A percentile compares a stretch with the other conserved stretches of the same genome.
phyloP scores from a whole-genome alignment of 2,329 filamentous ascomycete genomes.

The Aspergillus sp. region DNA sequence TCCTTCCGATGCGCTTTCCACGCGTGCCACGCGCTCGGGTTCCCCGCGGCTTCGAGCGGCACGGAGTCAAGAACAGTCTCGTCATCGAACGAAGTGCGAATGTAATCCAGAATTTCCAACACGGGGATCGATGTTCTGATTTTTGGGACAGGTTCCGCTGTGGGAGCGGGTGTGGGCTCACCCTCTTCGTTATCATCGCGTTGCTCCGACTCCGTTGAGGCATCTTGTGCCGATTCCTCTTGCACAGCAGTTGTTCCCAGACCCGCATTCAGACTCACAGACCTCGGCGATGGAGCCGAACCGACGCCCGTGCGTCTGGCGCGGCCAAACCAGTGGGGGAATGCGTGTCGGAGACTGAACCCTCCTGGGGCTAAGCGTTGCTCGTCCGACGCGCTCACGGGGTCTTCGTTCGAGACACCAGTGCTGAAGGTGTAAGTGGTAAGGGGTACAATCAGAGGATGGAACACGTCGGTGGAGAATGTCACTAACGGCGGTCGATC shows the following conservation, averaged over 20 bases:
- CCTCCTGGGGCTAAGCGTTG: constrained; percentile 84
- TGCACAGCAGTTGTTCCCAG: neutral
- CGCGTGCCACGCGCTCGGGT: constrained; percentile 90
- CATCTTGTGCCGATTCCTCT: neutral
- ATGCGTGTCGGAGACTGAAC: constrained; percentile 88
- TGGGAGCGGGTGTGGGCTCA: neutral
- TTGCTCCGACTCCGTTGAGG: neutral
- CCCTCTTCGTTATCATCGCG: constrained; percentile 9
- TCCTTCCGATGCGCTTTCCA: constrained; percentile 74
- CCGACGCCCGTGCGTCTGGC: constrained; percentile 50
- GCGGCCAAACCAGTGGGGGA: constrained; percentile 84
- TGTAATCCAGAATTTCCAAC: constrained; percentile 76
- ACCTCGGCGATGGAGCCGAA: constrained; percentile 44
- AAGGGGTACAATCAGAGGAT: constrained; percentile 86
- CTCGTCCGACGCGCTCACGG: constrained; percentile 80
- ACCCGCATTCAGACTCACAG: constrained; percentile 47
- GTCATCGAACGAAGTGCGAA: constrained; percentile 80
- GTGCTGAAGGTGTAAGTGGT: constrained; percentile 95
- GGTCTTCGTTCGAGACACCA: constrained; percentile 73
- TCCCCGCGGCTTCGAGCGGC: constrained; percentile 80
- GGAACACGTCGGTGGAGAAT: constrained; percentile 92
- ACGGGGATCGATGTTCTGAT: constrained; percentile 56
- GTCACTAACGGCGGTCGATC: constrained; percentile 79
- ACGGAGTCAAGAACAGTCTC: constrained; percentile 76
- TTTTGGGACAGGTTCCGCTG: constrained; percentile 24